These are phyloP conservation scores for Candida sp. DNA, from an alignment of 1,139 yeast genomes.

Conservation along the genomic window DNA sequence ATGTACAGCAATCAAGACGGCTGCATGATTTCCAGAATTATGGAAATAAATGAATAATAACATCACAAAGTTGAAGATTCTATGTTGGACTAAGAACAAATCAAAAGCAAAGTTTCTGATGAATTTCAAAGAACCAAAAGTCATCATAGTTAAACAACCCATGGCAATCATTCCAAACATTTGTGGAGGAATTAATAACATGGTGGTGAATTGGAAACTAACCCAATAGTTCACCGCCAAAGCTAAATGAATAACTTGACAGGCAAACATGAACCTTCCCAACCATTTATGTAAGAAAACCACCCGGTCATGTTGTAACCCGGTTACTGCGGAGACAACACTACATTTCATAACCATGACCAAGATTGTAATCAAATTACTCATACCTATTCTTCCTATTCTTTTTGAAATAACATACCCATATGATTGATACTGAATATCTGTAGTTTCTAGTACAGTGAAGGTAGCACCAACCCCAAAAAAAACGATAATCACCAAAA, in stretches of 20 bases:
- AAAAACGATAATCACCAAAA: constrained; percentile 23
- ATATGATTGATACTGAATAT: constrained; percentile 36
- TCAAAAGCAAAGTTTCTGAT: constrained; percentile 42
- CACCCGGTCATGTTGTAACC: constrained; percentile 40
- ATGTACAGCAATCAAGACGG: constrained; percentile 42
- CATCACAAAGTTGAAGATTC: constrained; percentile 42
- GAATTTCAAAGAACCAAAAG: constrained; percentile 33
- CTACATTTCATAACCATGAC: constrained; percentile 38
- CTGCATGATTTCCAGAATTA: constrained; percentile 29
- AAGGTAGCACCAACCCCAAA: constrained; percentile 24
- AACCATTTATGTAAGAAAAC: constrained; percentile 44
- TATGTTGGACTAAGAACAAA: constrained; percentile 42
- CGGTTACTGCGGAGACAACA: constrained; percentile 34
- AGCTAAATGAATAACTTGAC: constrained; percentile 35
- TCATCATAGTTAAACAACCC: constrained; percentile 32
- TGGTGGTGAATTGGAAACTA: constrained; percentile 30
- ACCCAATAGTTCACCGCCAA: constrained; percentile 39
- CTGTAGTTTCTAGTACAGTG: constrained; percentile 25
- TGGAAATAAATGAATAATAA: constrained; percentile 42
- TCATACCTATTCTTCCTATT: constrained; percentile 36
- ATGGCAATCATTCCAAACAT: constrained; percentile 50
- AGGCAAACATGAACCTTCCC: constrained; percentile 36
- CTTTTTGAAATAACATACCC: constrained; percentile 41
- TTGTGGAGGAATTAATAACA: constrained; percentile 50
- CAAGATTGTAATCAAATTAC: constrained; percentile 38